Base-by-base conservation (phyloP, 176 grass and related monocot species). In the Ananas comosus region DNA sequence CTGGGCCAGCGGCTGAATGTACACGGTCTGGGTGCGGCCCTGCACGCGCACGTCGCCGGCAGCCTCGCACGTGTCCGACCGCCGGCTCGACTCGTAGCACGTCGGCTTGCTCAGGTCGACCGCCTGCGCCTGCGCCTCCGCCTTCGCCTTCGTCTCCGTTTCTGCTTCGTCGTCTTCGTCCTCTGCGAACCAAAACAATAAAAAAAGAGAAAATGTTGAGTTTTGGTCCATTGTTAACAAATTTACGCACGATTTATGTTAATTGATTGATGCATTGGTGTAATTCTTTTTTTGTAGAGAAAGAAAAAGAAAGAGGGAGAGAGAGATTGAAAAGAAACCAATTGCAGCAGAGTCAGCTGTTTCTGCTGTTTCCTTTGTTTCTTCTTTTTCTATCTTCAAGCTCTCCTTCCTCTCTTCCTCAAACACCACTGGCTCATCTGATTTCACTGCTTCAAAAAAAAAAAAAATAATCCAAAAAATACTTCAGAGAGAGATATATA, bases 41-140 rank as follows among this genome's bases (percentile, higher is more conserved):
- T 84, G 72, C 70, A 96, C 49, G 0, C 92, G 83, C 0, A 91
- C 78, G 72, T 96, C 92, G 1, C 92, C 86, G 11, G 74, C 48
- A 51, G 65, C 86, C 57, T 94, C 90, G 83, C 90, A 94, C 13
- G 83, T 85, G 77, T 94, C 90, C 1, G 90, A 89, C 0, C 90
- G 72, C 64, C 85, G 88, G 69, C 90, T 94, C 59, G 90, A 86
- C 66, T 86, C 88, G 80, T 79, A 89, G 86, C 90, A 94, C 0
- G 86, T 89, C 72, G 86, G 78, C 54, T 84, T 89, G 51, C 72
- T 74, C 4, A 27, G 1, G 17, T 51, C 53, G 8, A 61, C 56
- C 56, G 16, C 2, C 56, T 58, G 1, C 53, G 6, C 2, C 42
- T 22, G 23, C 13, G 47, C 17, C 10, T 52, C 3, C 47, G 29